Base-by-base conservation (phyloP, 1,139 yeast species). In the Candida mesenterica region DNA sequence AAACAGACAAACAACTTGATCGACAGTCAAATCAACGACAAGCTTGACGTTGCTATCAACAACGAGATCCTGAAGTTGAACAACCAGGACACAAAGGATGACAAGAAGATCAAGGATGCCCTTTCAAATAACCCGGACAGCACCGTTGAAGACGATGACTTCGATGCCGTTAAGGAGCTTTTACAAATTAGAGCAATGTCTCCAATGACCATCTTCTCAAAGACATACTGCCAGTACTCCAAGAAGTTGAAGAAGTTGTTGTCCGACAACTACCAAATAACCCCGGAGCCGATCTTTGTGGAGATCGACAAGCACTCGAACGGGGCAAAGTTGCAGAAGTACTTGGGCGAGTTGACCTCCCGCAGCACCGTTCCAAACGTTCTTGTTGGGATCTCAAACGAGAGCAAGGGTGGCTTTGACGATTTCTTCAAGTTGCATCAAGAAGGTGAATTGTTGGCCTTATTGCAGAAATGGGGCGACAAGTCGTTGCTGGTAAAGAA, bases 271-370 rank as follows among this genome's bases (percentile, higher is more conserved):
- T 89, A 87, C 61, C 72, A 74, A 38, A 77, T 92, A 41, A 69
- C 75, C 1, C 98, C 97, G 2, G 65, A 68, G 28, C 90, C 88
- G 4, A 56, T 69, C 9, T 72, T 86, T 32, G 88, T 90, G 18
- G 97, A 92, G 55, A 71, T 92, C 37, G 97, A 92, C 60, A 71
- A 68, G 52, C 95, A 89, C 56, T 71, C 74, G 32, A 74, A 80
- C 50, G 92, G 92, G 1, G 55, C 59, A 10, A 77, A 70, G 39
- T 64, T 84, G 42, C 92, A 83, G 55, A 70, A 62, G 12, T 78
- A 77, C 55, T 66, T 84, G 37, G 77, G 68, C 9, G 65, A 68
- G 32, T 59, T 70, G 33, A 70, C 85, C 3, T 84, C 83, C 3
- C 70, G 92, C 52, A 58, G 54, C 15, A 83, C 92, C 0, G 94